Base-by-base conservation (phyloP, 2,329 filamentous ascomycete genomes). In the Penicillium sp. region DNA sequence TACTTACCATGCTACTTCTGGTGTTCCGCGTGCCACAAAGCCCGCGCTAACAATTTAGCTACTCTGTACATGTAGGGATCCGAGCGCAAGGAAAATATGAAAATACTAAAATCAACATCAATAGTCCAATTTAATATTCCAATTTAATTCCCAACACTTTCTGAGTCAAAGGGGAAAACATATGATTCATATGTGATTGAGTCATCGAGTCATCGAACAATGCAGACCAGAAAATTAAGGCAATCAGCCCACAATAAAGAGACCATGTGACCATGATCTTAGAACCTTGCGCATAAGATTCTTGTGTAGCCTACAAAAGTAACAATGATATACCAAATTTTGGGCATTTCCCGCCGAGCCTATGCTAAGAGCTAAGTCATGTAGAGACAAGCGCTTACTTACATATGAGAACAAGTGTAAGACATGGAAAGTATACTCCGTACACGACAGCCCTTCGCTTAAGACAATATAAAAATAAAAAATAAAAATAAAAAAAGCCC, bases 371-470 rank as follows among this genome's bases (percentile, higher is more conserved):
- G 29, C 29, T 53, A 37, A 46, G 21, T 27, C 19, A 12, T 27
- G 6, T 27, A 47, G 21, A 57, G 42, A 23, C 35, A 57, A 57
- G 49, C 33, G 50, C 55, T 57, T 53, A 53, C 54, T 57, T 54
- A 43, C 55, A 46, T 13, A 10, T 9, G 21, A 9, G 42, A 40
- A 27, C 37, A 35, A 13, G n/a, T 21, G 25, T 55, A 40, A 55
- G 53, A 50, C 46, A 55, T 42, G 37, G 12, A 25, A 50, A 35
- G 15, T 31, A 38, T 40, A n/a, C n/a, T n/a, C n/a, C n/a, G n/a
- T n/a, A 31, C 33, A 47, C 23, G 9, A 51, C 13, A 17, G n/a
- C 19, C 23, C 40, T 25, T 52, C 29, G 29, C 41, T 53, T 46
- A 27, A 17, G 10, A 19, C 6, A 12, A 25, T 8, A 25, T 15